Conservation (phyloP, 1,139 yeast species). For the Saccharomyces hybrid region DNA sequence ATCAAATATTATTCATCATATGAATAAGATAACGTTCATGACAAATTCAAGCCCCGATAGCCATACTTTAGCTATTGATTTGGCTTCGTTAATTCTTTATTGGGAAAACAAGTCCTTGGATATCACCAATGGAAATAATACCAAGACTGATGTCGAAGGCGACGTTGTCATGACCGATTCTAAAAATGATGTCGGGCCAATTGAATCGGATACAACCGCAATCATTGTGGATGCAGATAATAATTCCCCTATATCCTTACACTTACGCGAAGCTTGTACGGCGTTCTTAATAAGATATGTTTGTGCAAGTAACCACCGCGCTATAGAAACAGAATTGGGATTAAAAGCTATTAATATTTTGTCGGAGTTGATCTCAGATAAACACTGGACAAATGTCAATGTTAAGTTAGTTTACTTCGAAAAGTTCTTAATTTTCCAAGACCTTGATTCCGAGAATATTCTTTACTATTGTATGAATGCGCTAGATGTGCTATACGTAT, state of each 20-base stretch:
- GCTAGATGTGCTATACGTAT: constrained; percentile 80
- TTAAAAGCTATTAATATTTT: constrained; percentile 72
- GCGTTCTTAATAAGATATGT: constrained; percentile 83
- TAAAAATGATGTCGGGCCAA: neutral
- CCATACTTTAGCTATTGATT: constrained; percentile 77
- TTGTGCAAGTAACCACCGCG: constrained; percentile 80
- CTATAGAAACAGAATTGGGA: constrained; percentile 77
- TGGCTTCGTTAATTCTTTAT: constrained; percentile 72
- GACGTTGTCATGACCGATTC: constrained; percentile 23
- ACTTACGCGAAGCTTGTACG: constrained; percentile 85
- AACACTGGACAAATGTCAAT: constrained; percentile 79
- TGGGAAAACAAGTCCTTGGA: constrained; percentile 63
- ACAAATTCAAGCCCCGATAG: constrained; percentile 78
- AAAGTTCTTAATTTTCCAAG: constrained; percentile 72
- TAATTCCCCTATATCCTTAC: constrained; percentile 50
- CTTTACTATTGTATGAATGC: constrained; percentile 83
- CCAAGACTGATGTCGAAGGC: constrained; percentile 27
- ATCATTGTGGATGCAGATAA: constrained; percentile 9
- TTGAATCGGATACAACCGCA: constrained; percentile 2
- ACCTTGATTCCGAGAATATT: constrained; percentile 49
- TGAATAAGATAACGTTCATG: constrained; percentile 83
- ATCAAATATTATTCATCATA: constrained; percentile 84
- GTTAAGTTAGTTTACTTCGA: constrained; percentile 83
- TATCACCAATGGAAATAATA: constrained; percentile 12
- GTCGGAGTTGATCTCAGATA: constrained; percentile 62